Base-by-base conservation (phyloP, 345 rosid genomes). In the Carallia brachiata region DNA sequence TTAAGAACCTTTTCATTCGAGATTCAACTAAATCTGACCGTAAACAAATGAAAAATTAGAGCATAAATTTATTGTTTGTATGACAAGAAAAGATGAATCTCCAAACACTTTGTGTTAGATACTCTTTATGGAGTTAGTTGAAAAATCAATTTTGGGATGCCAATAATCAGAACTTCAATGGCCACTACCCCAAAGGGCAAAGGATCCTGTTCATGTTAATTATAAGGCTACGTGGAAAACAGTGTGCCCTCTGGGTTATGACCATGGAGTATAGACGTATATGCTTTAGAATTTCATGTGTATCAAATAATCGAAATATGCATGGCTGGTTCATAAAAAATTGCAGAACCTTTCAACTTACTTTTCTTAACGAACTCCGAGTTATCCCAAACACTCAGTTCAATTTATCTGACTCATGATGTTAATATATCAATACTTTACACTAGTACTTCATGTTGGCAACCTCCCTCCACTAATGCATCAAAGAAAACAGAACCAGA, bases 1-100 rank as follows among this genome's bases (percentile, higher is more conserved):
- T 74, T 55, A 92, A 85, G 18, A 86, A 69, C 59, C 73, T 89
- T 36, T 83, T 76, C 90, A 88, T 53, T 68, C 73, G 81, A 69
- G 77, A 62, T 78, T 86, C 87, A 1, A 95, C 72, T 30, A 82
- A 78, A 85, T 87, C 99, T 95, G 86, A 32, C 64, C 69, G 78
- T 58, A 67, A 50, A 66, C 70, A 81, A 75, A 19, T 52, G 12
- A 52, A 17, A 23, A 12, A 30, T 56, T 56, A 9, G 6, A 30
- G 6, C 32, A 56, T 55, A 23, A 55, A 19, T 4, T 27, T 27
- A 55, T 56, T 56, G 12, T 44, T 44, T 44, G 50, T 10, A 44
- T 2, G 50, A 57, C 56, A 36, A 13, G 27, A 23, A 19, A 66
- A 34, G 31, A 18, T 6, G 8, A 13, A 30, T n/a, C 34, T 32